phyloP scores from a whole-genome alignment of 345 rosid genomes.

The Eucalyptus guilfoylei region DNA sequence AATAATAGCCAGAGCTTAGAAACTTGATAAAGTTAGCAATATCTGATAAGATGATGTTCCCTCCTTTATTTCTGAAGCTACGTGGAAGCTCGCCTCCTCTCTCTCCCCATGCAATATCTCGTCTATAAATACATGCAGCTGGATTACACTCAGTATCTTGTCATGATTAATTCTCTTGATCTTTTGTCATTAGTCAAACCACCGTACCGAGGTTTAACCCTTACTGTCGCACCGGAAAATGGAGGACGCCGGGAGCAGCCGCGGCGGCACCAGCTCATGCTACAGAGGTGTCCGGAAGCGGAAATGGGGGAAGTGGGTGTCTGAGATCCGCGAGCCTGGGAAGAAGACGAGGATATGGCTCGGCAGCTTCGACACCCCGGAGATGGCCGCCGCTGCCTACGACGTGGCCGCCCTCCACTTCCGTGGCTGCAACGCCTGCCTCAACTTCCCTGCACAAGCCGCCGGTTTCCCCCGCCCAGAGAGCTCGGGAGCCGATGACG shows the following conservation, averaged over 20 bases:
- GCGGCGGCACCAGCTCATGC: background rate
- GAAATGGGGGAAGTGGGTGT: constrained; percentile 98
- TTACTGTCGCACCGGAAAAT: background rate
- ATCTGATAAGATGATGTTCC: background rate
- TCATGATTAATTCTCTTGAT: background rate
- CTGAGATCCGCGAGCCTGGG: constrained; percentile 86
- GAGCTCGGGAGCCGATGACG: constrained; percentile 39
- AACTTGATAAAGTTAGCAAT: background rate
- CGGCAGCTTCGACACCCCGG: constrained; percentile 71
- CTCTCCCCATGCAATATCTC: background rate
- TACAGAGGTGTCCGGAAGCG: constrained; percentile 78
- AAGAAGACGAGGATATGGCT: constrained; percentile 81
- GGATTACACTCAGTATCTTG: background rate
- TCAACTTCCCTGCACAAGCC: constrained; percentile 55
- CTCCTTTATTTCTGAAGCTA: constrained; percentile 1
- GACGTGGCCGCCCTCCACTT: constrained; percentile 72
- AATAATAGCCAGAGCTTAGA: background rate
- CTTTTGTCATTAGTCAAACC: background rate
- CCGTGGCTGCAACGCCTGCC: constrained; percentile 44
- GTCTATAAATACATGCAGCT: background rate
- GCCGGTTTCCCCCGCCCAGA: constrained; percentile 34
- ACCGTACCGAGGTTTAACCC: background rate
- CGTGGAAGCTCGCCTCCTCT: constrained; percentile 26
- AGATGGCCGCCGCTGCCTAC: constrained; percentile 95
- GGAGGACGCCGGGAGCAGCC: background rate